Evolutionary conservation across 2,329 filamentous ascomycete genomes (phyloP), one percentile per base, ranked within the genome.

Genomic region (Trichoderma aggressivum): DNA sequence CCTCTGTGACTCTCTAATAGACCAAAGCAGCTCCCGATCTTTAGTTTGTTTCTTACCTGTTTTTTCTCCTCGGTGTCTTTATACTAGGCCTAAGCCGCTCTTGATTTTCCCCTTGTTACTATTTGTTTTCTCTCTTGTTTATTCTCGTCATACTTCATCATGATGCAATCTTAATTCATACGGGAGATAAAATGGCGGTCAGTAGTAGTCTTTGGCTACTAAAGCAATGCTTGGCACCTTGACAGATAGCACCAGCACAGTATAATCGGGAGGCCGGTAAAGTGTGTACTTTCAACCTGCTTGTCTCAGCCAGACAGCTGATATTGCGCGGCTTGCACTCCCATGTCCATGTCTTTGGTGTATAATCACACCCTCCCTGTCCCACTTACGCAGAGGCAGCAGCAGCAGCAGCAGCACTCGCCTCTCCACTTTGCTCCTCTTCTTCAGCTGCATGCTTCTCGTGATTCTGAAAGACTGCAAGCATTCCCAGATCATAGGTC

Each of bases 401-500:
- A 24, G 18, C 50, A 60, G 63, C 7, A 10, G 18, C 8, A 24
- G 34, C 26, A 24, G 34, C 21, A 39, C 16, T 14, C 24, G 21
- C 21, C 53, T 36, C 56, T 66, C 24, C 50, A 59, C 53, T 21
- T 58, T 39, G 30, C 28, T 24, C 50, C 60, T 32, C 24, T 67
- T 50, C 24, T n/a, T 50, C 26, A 66, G 56, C 55, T 34, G 30
- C 65, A 24, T 70, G 62, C 21, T 64, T 61, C 65, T 74, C 72
- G 26, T 68, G 65, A 26, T 74, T 71, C 71, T 73, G 62, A 21
- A 74, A 74, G 8, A 73, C 65, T 3, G 82, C 82, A 56, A 90
- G 76, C 75, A 90, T 82, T 0, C 86, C 84, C 28, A 91, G 73
- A 77, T 91, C 89, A 77, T 91, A 92, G 5, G 79, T 75, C 0